These are phyloP conservation scores for Phyllachora maydis DNA, from an alignment of 2,329 filamentous ascomycete species.

Conservation along the genomic window DNA sequence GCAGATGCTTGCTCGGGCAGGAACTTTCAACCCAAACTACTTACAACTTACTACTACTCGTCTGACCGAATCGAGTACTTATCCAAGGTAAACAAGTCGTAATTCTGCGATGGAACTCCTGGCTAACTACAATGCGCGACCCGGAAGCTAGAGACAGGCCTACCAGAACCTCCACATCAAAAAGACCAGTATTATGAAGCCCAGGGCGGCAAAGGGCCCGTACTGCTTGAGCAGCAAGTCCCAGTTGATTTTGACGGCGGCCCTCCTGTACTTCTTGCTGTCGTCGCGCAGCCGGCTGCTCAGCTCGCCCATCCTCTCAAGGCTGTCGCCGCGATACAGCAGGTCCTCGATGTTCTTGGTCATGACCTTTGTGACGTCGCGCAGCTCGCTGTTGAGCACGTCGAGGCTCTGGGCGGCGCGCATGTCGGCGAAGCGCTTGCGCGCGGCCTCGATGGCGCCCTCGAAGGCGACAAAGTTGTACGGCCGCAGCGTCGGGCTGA, in stretches of 20 bases:
- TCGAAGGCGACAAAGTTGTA: constrained; percentile 98
- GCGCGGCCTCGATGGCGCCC: constrained; percentile 84
- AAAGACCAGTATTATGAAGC: constrained; percentile 66
- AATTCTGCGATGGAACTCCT: too few relatives aligned
- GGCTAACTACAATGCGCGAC: too few relatives aligned
- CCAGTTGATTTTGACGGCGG: constrained; percentile 95
- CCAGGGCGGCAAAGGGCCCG: constrained; percentile 69
- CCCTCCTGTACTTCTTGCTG: constrained; percentile 80
- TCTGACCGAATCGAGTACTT: too few relatives aligned
- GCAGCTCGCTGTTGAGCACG: constrained; percentile 88
- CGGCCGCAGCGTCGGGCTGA: constrained; percentile 55
- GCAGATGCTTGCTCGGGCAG: too few relatives aligned
- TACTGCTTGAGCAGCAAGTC: constrained; percentile 93
- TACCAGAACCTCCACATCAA: constrained; percentile 89
- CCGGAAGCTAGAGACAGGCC: too few relatives aligned
- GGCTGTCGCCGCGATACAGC: constrained; percentile 78
- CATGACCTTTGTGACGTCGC: constrained; percentile 98
- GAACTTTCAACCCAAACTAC: too few relatives aligned
- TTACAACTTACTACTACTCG: too few relatives aligned
- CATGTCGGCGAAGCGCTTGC: constrained; percentile 83
- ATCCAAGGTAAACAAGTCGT: too few relatives aligned
- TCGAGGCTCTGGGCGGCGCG: constrained; percentile 83
- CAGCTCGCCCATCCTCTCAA: constrained; percentile 95
- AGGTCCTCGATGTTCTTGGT: constrained; percentile 99
- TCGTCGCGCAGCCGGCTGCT: constrained; percentile 75